Evolutionary conservation across 176 grass and related monocot genomes (phyloP), one percentile per base, ranked within the genome.

Genomic region (Saccharum spontaneum): DNA sequence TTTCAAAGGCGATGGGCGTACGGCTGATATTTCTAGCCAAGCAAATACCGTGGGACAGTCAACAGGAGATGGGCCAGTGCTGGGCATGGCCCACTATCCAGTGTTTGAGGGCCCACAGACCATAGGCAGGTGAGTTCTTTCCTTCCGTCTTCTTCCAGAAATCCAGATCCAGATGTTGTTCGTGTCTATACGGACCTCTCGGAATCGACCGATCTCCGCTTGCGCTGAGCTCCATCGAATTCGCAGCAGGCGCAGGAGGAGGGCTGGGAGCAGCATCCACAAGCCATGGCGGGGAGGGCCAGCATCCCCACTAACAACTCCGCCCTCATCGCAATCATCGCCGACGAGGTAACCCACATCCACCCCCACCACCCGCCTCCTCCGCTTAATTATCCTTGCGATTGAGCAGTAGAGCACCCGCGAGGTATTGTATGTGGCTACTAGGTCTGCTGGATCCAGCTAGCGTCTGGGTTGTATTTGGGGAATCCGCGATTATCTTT

Each of bases 291-390:
- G 31, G 92, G 88, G 40, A 87, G 88, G 60, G 36, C 86, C 43
- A 89, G 46, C 59, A 90, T 94, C 52, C 74, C 73, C 26, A 69
- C 79, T 20, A 94, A 82, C 68, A 94, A 72, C 78, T 94, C 23
- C 23, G 88, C 88, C 6, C 79, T 94, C 34, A 94, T 94, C 77
- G 92, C 83, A 49, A 78, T 94, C 75, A 94, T 94, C 61, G 88
- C 92, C 17, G 92, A 94, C 82, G 88, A 94, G 92, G 92, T 93
- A 80, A 57, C 12, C 61, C 22, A 17, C 10, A 33, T 41, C 38
- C 10, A 20, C 37, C 9, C 6, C 68, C 37, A 5, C 1, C 20
- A 43, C 43, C 43, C 43, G 43, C 10, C 43, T 12, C 44, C 44
- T 46, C 22, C 16, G 39, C 40, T 78, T 37, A 76, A 76, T 76